phyloP scores from a whole-genome alignment of 768 basidiomycete genomes.

The Lactarius hatsudake region DNA sequence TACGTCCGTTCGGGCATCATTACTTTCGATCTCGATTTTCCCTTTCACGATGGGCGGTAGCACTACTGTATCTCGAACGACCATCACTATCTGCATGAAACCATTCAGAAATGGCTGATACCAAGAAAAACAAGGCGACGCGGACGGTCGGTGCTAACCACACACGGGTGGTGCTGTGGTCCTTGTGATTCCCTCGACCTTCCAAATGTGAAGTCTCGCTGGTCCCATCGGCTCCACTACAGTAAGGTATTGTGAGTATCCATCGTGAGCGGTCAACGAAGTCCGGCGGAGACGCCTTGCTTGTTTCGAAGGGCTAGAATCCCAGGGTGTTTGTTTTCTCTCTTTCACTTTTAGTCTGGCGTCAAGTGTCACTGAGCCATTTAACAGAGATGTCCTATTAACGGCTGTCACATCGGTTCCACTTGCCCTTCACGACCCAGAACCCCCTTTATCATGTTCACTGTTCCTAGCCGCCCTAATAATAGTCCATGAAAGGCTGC shows the following conservation, averaged over 20 bases:
- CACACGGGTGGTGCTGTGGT: not conserved
- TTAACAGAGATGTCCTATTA: not conserved
- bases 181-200: not conserved
- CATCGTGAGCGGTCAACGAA: not conserved
- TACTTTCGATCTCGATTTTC: not conserved
- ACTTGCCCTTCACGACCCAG: conserved; percentile 15
- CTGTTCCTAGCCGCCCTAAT: conserved; percentile 10
- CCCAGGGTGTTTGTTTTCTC: not conserved
- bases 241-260: conserved; percentile 10
- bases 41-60: not conserved
- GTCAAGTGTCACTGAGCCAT: not conserved
- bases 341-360: not conserved
- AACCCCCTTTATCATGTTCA: conserved; percentile 11
- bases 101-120: not conserved
- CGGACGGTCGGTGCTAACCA: not conserved
- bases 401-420: conserved; percentile 2
- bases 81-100: not conserved
- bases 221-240: not conserved
- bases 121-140: not conserved
- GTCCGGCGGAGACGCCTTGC: not conserved
- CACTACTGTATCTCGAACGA: not conserved
- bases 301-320: not conserved
- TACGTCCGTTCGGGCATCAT: not conserved
- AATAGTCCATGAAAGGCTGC: not conserved
- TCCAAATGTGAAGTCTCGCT: not conserved